phyloP scores from a whole-genome alignment of 306 rosid genomes.

The Datisca glomerata region DNA sequence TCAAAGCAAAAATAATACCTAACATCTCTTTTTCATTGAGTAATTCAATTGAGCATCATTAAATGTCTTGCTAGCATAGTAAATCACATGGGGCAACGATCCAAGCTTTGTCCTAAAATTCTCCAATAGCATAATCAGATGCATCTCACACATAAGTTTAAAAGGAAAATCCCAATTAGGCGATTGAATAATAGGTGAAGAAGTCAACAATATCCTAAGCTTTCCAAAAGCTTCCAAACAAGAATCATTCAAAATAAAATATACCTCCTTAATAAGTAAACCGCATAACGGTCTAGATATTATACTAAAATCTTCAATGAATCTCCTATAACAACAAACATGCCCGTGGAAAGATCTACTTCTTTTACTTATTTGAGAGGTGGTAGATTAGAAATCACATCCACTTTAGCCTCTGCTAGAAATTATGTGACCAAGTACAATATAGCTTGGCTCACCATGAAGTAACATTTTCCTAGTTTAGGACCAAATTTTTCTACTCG shows the following conservation, averaged over 20 bases:
- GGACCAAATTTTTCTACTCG: too few relatives aligned
- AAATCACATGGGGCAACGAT: neutral
- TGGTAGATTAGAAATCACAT: too few relatives aligned
- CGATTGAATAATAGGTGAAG: neutral
- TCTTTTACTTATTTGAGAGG: too few relatives aligned
- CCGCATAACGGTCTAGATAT: too few relatives aligned
- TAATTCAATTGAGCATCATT: conserved; percentile 5
- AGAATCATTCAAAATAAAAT: neutral
- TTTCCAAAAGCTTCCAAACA: neutral
- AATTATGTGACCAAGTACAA: too few relatives aligned
- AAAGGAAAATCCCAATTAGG: conserved; percentile 1
- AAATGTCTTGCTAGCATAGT: too few relatives aligned
- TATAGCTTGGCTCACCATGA: too few relatives aligned
- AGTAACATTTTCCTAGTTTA: too few relatives aligned
- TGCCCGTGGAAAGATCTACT: too few relatives aligned
- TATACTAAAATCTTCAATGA: too few relatives aligned
- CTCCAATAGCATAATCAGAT: neutral
- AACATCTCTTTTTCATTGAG: neutral
- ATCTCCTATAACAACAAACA: too few relatives aligned
- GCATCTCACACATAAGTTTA: conserved; percentile 4
- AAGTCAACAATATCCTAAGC: conserved; percentile 1
- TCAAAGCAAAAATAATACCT: neutral
- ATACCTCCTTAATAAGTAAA: neutral
- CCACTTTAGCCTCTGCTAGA: too few relatives aligned
- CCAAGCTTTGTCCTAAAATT: neutral